Base-by-base conservation (phyloP, 2,329 filamentous ascomycete genomes). In the Thelonectria blattea region DNA sequence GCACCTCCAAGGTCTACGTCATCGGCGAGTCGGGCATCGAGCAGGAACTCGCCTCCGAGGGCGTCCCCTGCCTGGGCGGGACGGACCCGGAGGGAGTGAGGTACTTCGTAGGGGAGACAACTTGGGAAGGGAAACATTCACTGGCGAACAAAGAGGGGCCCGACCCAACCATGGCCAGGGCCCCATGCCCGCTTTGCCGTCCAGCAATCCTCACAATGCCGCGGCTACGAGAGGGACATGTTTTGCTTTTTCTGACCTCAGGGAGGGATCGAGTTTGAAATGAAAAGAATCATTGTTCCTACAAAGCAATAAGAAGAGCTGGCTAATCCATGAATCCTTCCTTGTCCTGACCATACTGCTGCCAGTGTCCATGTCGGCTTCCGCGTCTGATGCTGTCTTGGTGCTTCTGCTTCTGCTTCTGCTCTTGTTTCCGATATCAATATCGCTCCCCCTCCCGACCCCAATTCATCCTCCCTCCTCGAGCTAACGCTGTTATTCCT, bases 1-100 rank as follows among this genome's bases (percentile, higher is more conserved):
- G 4, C 4, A 34, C 92, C 79, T 92, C 91, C 81, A 97, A 97
- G 76, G 95, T 99, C 65, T 99, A 92, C 73, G 91, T 97, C 18
- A 83, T 99, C 12, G 95, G 95, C 64, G 95, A 99, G 79, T 84
- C 86, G 6, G 95, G 95, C 55, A 92, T 99, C 63, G 94, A 98
- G 77, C 85, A 91, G 63, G 95, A 99, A 78, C 85, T 99, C 24
- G 83, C 83, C 41, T 86, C 89, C 51, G 94, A 98, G 75, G 87
- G 88, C 45, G 81, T 99, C 3, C 83, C 88, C 9, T 92, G 89
- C 74, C 85, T 96, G 70, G 93, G 95, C 67, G 95, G 94, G 63
- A 96, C 93, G 5, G 93, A 98, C 75, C 88, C 89, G 1, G 79
- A 83, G 3, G n/a, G n/a, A n/a, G n/a, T n/a, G n/a, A n/a, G n/a